Evolutionary conservation across 176 grass and related monocot genomes (phyloP).

Genomic region (Zoysia pacifica): DNA sequence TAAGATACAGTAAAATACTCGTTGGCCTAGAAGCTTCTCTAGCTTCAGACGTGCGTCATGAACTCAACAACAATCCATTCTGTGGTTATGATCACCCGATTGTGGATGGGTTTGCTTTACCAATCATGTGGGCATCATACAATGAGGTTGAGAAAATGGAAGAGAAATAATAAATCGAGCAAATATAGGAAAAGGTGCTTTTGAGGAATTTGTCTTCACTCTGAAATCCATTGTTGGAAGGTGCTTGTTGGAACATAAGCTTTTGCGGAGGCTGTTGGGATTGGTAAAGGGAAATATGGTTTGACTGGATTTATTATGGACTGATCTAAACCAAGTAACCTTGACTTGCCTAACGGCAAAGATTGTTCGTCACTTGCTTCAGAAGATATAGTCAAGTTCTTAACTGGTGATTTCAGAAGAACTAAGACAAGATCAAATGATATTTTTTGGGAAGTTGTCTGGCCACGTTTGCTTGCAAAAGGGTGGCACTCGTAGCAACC

Average conservation of each 20-base stretch:
- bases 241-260: slow-evolving; percentile 41
- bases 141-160: too few relatives aligned
- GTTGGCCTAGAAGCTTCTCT: too few relatives aligned
- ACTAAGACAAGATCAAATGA: slow-evolving; percentile 91
- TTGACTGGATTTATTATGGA: slow-evolving; percentile 69
- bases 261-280: slow-evolving; percentile 69
- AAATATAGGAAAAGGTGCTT: too few relatives aligned
- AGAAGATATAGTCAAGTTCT: slow-evolving; percentile 87
- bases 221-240: slow-evolving; percentile 56
- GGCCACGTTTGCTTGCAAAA: slow-evolving; percentile 90
- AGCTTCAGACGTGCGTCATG: too few relatives aligned
- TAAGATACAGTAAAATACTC: too few relatives aligned
- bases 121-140: too few relatives aligned
- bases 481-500: slow-evolving; percentile 97
- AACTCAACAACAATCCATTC: too few relatives aligned
- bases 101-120: too few relatives aligned
- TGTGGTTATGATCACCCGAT: too few relatives aligned
- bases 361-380: slow-evolving; percentile 76
- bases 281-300: slow-evolving; percentile 79
- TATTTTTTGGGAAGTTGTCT: slow-evolving; percentile 97
- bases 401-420: slow-evolving; percentile 92
- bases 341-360: slow-evolving; percentile 82
- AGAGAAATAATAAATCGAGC: too few relatives aligned
- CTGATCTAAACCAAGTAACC: slow-evolving; percentile 56
- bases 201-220: slow-evolving; percentile 67